Evolutionary conservation across 2,329 filamentous ascomycete species (phyloP).

Genomic region (Lomentospora prolificans): DNA sequence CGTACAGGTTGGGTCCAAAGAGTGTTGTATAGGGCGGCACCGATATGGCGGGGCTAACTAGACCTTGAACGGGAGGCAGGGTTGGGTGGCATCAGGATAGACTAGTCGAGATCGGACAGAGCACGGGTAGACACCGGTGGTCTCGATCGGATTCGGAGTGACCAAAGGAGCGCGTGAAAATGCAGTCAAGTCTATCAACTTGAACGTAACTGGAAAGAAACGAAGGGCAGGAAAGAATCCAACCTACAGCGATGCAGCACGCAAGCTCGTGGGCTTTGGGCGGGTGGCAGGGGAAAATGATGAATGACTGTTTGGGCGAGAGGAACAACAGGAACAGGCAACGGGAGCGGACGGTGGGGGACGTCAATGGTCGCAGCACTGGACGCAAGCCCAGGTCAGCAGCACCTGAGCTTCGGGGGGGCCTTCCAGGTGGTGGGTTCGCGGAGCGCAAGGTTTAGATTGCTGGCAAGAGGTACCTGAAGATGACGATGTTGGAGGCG

Average conservation of each 20-base stretch:
- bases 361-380: no score
- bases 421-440: no score
- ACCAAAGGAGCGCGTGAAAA: neutral
- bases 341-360: neutral
- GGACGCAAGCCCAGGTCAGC: no score
- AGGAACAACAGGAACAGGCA: neutral
- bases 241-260: neutral
- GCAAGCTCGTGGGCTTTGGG: neutral
- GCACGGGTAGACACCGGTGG: neutral
- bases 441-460: no score
- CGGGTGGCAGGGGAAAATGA: neutral
- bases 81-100: neutral
- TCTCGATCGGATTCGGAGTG: neutral
- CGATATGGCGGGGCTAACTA: no score
- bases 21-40: no score
- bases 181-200: conserved; percentile 7
- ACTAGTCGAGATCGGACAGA: neutral
- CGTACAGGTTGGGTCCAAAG: no score
- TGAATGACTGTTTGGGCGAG: neutral
- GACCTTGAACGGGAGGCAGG: no score
- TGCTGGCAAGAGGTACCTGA: no score
- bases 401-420: no score
- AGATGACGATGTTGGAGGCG: no score
- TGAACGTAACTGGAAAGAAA: no score
- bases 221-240: neutral